Evolutionary conservation across 306 rosid genomes (phyloP), one percentile per base, ranked within the genome.

Genomic region (Gastrolobium bilobum): DNA sequence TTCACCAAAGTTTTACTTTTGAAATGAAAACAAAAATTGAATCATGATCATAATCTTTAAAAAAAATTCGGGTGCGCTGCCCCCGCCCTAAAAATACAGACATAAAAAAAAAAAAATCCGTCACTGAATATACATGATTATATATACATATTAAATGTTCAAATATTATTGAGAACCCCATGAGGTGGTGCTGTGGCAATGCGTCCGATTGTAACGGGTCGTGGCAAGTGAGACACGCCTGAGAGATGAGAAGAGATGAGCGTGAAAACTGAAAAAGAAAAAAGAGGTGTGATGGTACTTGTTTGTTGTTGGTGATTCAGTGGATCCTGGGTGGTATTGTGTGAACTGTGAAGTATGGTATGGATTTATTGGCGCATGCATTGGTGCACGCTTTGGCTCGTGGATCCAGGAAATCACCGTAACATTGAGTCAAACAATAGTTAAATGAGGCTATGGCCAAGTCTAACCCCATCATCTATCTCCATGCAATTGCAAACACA

Each of bases 381-480:
- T 3, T 69, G 50, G 54, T 53, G 85, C 85, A 82, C 78, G 85
- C 85, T 76, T 15, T 13, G 82, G 86, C 86, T 69, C 86, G 82
- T 70, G 5, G 0, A 61, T 82, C 74, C 73, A 82, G 2, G 60
- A 39, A 75, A 74, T 29, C 4, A 67, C n/a, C 13, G 0, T 13
- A 43, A 10, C 68, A 30, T 64, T 29, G 4, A 33, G 68, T 69
- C 82, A 76, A 76, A 68, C 68, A 13, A 48, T 60, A 29, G 59
- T 68, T 75, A 68, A 59, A 67, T 75, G 38, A 7, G 11, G 8
- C 35, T 64, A 11, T 20, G 26, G 4, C 30, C 10, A 73, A 9
- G 40, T 37, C 3, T 46, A 33, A 59, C 51, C 14, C 37, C 30
- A 39, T 26, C 8, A 2, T 13, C 8, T 7, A 58, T 33, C 4